Percentiles rank a stretch among this genome's conserved stretches.
These are phyloP conservation scores for Aspergillus hiratsukae DNA, from an alignment of 2,329 filamentous ascomycete genomes.

Conservation along the genomic window DNA sequence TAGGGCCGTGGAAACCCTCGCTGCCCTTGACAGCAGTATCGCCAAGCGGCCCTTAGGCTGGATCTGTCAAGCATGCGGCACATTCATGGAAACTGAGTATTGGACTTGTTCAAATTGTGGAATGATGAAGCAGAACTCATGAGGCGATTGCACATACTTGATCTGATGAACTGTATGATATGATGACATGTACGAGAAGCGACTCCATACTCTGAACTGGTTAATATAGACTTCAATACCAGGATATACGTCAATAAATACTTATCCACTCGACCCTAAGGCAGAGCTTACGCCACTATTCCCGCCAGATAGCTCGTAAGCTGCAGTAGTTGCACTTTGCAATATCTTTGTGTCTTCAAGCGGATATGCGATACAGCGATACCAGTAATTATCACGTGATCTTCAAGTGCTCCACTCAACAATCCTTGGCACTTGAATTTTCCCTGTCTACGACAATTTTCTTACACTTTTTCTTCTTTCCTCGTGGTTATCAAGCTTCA, in stretches of 20 bases:
- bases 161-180: background rate
- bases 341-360: background rate
- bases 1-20: constrained; percentile 34
- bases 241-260: background rate
- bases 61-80: constrained; percentile 55
- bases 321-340: background rate
- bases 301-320: background rate
- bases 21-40: constrained; percentile 37
- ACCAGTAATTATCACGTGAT: background rate
- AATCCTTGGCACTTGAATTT: background rate
- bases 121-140: constrained; percentile 53
- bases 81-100: constrained; percentile 62
- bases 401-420: background rate
- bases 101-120: constrained; percentile 61
- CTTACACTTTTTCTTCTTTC: background rate
- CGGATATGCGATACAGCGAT: background rate
- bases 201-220: background rate
- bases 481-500: background rate
- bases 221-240: background rate
- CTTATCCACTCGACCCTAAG: background rate
- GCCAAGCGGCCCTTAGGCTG: constrained; percentile 52
- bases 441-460: background rate
- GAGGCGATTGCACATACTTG: background rate
- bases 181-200: background rate
- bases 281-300: background rate